These are phyloP conservation scores for Camelina neglecta DNA, from an alignment of 345 rosid genomes.

Conservation along the genomic window DNA sequence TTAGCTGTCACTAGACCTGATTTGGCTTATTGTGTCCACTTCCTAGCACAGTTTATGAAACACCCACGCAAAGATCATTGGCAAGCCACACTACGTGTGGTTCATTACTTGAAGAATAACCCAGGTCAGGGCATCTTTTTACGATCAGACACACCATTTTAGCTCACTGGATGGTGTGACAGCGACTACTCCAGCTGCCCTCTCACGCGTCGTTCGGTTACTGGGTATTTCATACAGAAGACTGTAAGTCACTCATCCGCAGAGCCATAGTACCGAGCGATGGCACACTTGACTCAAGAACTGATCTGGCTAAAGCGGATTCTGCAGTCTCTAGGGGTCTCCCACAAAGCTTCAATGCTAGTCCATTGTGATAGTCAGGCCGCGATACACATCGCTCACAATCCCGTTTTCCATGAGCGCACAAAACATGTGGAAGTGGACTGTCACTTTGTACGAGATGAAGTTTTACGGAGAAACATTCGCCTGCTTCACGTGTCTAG, in stretches of 20 bases:
- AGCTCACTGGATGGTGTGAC: background rate
- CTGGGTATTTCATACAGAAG: rapidly evolving
- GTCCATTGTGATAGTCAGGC: too few relatives aligned
- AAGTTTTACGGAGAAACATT: too few relatives aligned
- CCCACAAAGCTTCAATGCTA: too few relatives aligned
- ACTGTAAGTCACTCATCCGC: background rate
- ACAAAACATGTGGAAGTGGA: too few relatives aligned
- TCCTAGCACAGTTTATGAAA: background rate
- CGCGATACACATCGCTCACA: too few relatives aligned
- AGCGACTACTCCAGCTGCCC: background rate
- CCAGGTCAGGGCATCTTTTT: background rate
- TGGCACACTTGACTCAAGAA: too few relatives aligned
- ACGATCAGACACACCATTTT: rapidly evolving
- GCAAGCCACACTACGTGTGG: rapidly evolving
- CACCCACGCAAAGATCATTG: background rate
- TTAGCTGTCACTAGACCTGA: rapidly evolving
- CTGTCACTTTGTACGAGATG: too few relatives aligned
- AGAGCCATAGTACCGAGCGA: too few relatives aligned
- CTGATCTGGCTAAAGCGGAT: too few relatives aligned
- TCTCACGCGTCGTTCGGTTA: rapidly evolving
- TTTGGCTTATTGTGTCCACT: background rate
- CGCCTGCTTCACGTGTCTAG: too few relatives aligned
- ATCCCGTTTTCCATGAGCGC: too few relatives aligned
- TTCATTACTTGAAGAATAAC: background rate
- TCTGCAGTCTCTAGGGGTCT: too few relatives aligned